These are phyloP conservation scores for Neotropicomus parvogracilis DNA, from an alignment of 1,284 basidiomycete genomes.

Conservation along the genomic window DNA sequence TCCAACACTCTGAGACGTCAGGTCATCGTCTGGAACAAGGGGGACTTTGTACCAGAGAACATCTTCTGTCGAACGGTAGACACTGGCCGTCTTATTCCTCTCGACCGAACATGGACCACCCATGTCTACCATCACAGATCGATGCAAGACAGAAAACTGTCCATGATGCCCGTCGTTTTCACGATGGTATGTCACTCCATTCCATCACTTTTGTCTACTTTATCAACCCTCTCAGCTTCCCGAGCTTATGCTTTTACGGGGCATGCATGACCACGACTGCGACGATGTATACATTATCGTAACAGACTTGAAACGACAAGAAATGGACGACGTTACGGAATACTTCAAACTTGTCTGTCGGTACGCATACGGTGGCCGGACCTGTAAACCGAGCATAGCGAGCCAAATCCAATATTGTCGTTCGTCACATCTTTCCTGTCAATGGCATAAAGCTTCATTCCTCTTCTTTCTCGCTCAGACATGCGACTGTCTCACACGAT, in stretches of 20 bases:
- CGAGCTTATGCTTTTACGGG: constrained; percentile 69
- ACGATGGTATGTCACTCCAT: constrained; percentile 54
- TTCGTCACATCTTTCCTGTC: constrained; percentile 30
- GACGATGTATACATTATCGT: constrained; percentile 74
- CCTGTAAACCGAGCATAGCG: constrained; percentile 62
- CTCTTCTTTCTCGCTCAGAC: constrained; percentile 38
- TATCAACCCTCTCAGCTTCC: constrained; percentile 47
- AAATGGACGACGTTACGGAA: constrained; percentile 73
- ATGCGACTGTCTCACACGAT: constrained; percentile 64
- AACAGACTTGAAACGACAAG: constrained; percentile 67
- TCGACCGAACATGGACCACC: constrained; percentile 74
- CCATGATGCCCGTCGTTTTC: constrained; percentile 75
- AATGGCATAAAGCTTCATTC: constrained; percentile 10
- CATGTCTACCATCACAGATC: constrained; percentile 72
- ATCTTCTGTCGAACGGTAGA: constrained; percentile 73
- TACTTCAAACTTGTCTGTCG: constrained; percentile 71
- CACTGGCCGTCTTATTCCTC: constrained; percentile 67
- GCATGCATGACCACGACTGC: constrained; percentile 73
- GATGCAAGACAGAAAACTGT: constrained; percentile 64
- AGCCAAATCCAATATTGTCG: constrained; percentile 64
- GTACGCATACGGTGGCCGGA: constrained; percentile 54
- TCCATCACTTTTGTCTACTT: constrained; percentile 8
- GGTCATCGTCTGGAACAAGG: constrained; percentile 69
- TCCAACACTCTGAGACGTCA: constrained; percentile 50
- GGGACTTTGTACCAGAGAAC: constrained; percentile 70